Evolutionary conservation across 1,139 yeast species (phyloP).

Genomic region (Nakaseomyces bracarensis): DNA sequence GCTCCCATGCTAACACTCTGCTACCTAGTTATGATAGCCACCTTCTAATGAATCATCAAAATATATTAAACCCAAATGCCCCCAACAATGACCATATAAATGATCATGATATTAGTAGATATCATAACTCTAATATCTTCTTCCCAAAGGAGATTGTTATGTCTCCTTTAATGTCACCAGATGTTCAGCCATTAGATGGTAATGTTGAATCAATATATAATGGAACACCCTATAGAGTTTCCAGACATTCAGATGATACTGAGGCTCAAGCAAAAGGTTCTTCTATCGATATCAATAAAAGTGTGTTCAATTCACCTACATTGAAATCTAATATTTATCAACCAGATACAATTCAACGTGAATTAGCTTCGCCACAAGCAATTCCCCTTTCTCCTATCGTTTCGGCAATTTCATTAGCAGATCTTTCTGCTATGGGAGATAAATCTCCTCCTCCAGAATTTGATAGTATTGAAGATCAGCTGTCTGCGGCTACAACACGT

Average conservation of each 20-base stretch:
- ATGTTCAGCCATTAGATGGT: slow-evolving; percentile 42
- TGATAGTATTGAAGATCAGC: slow-evolving; percentile 19
- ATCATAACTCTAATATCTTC: slow-evolving; percentile 35
- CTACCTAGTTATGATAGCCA: slow-evolving; percentile 35
- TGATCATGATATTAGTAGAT: slow-evolving; percentile 11
- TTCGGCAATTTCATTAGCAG: slow-evolving; percentile 23
- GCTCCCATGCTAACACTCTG: slow-evolving; percentile 69
- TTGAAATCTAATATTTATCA: slow-evolving; percentile 47
- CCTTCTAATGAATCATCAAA: slow-evolving; percentile 14
- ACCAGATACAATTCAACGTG: slow-evolving; percentile 41
- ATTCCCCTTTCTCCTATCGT: slow-evolving; percentile 42
- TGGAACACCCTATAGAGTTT: slow-evolving; percentile 8
- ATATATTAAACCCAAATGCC: slow-evolving; percentile 9
- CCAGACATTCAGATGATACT: slow-evolving; percentile 9
- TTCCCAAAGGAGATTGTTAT: slow-evolving; percentile 36
- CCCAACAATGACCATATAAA: background rate
- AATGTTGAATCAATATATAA: slow-evolving; percentile 10
- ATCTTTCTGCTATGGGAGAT: slow-evolving; percentile 2
- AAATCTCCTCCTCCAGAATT: slow-evolving; percentile 25
- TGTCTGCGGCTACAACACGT: background rate
- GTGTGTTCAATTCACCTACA: slow-evolving; percentile 25
- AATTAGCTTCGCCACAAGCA: slow-evolving; percentile 53
- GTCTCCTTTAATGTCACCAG: slow-evolving; percentile 47
- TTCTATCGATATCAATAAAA: slow-evolving; percentile 8
- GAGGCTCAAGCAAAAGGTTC: background rate